These are phyloP conservation scores for Agrocybe praecox DNA, from an alignment of 768 basidiomycete species.

Conservation along the genomic window DNA sequence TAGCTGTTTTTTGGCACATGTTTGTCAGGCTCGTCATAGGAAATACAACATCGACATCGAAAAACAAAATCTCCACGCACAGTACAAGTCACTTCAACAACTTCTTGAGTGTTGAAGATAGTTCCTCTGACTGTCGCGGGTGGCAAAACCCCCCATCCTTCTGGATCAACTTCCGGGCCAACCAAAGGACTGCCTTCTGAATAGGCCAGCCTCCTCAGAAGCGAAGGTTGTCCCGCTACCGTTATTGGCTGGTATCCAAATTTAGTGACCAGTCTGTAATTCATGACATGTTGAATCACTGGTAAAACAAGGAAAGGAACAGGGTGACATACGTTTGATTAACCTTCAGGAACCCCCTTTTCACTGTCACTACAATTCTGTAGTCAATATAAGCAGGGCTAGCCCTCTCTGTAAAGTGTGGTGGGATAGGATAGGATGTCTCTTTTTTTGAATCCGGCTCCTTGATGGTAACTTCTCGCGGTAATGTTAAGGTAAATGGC, in stretches of 20 bases:
- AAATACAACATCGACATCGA: neutral
- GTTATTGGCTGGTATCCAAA: conserved; percentile 35
- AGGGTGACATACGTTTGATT: conserved; percentile 46
- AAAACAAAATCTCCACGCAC: conserved; percentile 20
- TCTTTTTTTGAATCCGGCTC: conserved; percentile 33
- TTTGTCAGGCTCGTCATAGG: neutral
- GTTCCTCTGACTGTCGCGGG: conserved; percentile 30
- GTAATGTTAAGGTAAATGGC: conserved; percentile 51
- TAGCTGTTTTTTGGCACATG: conserved; percentile 32
- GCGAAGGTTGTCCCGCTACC: conserved; percentile 36
- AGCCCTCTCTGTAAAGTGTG: conserved; percentile 56
- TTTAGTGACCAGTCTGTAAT: conserved; percentile 27
- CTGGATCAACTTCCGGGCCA: conserved; percentile 38
- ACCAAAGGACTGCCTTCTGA: conserved; percentile 28
- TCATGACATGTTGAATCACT: neutral
- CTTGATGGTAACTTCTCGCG: conserved; percentile 39
- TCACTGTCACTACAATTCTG: conserved; percentile 50
- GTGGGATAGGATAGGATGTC: conserved; percentile 43
- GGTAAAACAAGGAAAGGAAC: neutral
- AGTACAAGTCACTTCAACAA: conserved; percentile 33
- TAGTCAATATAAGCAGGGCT: conserved; percentile 62
- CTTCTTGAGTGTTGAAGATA: conserved; percentile 32
- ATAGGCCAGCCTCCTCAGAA: conserved; percentile 35
- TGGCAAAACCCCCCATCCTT: conserved; percentile 37
- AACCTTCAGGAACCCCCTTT: conserved; percentile 47